Base-by-base conservation (phyloP, 768 basidiomycete species). In the Tulasnella sp. region DNA sequence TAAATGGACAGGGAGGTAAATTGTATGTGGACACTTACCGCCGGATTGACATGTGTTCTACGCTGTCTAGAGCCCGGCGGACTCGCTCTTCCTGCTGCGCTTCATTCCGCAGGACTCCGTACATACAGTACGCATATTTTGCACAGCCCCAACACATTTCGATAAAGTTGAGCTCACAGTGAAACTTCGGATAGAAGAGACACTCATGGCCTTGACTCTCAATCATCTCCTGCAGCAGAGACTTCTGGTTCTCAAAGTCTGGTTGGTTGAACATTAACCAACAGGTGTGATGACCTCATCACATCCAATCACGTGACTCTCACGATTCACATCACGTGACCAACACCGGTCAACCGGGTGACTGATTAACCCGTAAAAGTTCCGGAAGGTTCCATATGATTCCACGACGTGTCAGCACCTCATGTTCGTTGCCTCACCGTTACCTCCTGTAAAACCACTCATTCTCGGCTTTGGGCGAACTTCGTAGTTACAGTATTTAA, bases 161-260 rank as follows among this genome's bases (percentile, higher is more conserved):
- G 76, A 85, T 85, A 19, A 81, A 81, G 76, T 84, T 84, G 3
- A 84, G 77, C 75, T 85, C 81, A 75, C 82, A 83, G 66, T 84
- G 82, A 75, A 80, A 84, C 72, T 83, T 83, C 0, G 79, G 81
- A 16, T 81, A 77, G 72, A 83, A 83, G n/a, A 82, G 69, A 67
- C 77, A 77, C 17, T 77, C 41, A 67, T 81, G 73, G 5, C 81
- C 81, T 0, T 74, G 40, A 0, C 67, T 62, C 11, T 76, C 67
- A 72, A 69, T 79, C 3, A 75, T 42, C 1, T 35, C 70, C 73
- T 85, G 79, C 0, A 85, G 76, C 17, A 77, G 59, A 0, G 81
- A 81, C 69, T 79, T 72, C 1, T 79, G 77, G 59, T 79, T 70
- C 1, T 74, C n/a, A 75, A 85, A 85, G 73, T 86, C 83, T 2